phyloP scores from a whole-genome alignment of 2,329 filamentous ascomycete genomes.

The Calonectria montana region DNA sequence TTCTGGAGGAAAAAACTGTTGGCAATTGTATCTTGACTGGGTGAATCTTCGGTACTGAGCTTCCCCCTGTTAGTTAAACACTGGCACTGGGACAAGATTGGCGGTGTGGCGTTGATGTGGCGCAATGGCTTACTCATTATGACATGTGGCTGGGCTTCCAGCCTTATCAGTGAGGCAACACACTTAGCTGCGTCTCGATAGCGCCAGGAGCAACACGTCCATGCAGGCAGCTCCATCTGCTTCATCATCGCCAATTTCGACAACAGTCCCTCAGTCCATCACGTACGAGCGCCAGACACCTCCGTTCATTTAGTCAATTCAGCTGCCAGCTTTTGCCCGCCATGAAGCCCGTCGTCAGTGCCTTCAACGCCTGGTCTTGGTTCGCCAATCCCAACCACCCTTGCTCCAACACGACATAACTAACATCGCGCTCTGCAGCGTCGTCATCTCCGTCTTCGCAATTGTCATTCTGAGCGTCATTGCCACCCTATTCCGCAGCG shows the following conservation, averaged over 20 bases:
- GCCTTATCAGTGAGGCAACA: conserved; percentile 45
- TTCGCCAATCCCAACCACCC: conserved; percentile 58
- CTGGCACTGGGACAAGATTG: conserved; percentile 10
- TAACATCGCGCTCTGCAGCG: conserved; percentile 63
- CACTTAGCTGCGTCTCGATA: conserved; percentile 25
- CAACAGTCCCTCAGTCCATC: conserved; percentile 14
- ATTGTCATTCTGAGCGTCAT: conserved; percentile 73
- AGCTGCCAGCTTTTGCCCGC: conserved; percentile 47
- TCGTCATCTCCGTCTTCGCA: conserved; percentile 74
- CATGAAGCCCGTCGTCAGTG: conserved; percentile 96
- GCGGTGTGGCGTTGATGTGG: conserved; percentile 28
- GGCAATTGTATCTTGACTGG: neutral
- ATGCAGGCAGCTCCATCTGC: conserved; percentile 33
- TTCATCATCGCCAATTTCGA: conserved; percentile 34
- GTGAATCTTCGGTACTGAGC: neutral
- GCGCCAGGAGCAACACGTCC: conserved; percentile 34
- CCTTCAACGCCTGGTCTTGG: conserved; percentile 96
- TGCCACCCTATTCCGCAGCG: conserved; percentile 79
- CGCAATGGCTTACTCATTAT: neutral
- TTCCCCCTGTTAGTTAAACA: neutral
- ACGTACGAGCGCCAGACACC: conserved; percentile 2
- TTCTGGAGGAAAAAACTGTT: neutral
- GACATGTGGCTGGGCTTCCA: conserved; percentile 28
- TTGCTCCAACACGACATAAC: conserved; percentile 29
- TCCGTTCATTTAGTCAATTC: neutral